These are phyloP conservation scores for Kuraishia piskuri DNA, from an alignment of 805 yeast species.

Conservation along the genomic window DNA sequence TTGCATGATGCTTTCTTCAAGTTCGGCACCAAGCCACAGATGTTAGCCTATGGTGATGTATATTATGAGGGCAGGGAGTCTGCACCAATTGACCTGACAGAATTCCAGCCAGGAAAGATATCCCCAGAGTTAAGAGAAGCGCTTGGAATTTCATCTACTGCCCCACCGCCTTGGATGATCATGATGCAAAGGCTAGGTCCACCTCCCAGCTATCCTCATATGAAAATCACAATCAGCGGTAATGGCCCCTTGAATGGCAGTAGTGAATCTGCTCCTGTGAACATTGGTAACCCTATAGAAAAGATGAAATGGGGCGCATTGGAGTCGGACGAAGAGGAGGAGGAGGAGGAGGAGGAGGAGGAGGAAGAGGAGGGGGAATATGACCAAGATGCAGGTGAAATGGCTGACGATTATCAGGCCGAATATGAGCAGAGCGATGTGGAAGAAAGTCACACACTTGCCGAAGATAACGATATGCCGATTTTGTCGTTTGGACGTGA, in stretches of 20 bases:
- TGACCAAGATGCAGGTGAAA: conserved; percentile 17
- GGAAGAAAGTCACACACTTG: conserved; percentile 15
- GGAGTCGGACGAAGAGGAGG: conserved; percentile 25
- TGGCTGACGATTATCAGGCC: conserved; percentile 13
- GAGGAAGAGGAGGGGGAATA: conserved; percentile 15
- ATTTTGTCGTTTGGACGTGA: conserved; percentile 16
- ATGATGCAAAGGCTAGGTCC: conserved; percentile 65
- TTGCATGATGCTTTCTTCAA: conserved; percentile 83
- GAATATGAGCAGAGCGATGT: neutral
- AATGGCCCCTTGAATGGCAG: neutral
- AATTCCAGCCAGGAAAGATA: conserved; percentile 58
- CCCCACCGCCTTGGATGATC: conserved; percentile 74
- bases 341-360: conserved; percentile 20
- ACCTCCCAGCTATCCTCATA: conserved; percentile 73
- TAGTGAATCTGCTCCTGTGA: neutral
- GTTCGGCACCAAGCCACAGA: conserved; percentile 63
- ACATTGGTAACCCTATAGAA: conserved; percentile 17
- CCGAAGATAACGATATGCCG: conserved; percentile 17
- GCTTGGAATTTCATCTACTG: conserved; percentile 49
- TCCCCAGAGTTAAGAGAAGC: conserved; percentile 59
- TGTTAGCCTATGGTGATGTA: conserved; percentile 66
- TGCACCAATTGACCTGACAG: conserved; percentile 27
- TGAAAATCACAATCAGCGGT: conserved; percentile 36
- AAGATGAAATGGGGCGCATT: conserved; percentile 22
- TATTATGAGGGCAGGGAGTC: conserved; percentile 71